Evolutionary conservation across 306 rosid species (phyloP).

Genomic region (Cicer arietinum): DNA sequence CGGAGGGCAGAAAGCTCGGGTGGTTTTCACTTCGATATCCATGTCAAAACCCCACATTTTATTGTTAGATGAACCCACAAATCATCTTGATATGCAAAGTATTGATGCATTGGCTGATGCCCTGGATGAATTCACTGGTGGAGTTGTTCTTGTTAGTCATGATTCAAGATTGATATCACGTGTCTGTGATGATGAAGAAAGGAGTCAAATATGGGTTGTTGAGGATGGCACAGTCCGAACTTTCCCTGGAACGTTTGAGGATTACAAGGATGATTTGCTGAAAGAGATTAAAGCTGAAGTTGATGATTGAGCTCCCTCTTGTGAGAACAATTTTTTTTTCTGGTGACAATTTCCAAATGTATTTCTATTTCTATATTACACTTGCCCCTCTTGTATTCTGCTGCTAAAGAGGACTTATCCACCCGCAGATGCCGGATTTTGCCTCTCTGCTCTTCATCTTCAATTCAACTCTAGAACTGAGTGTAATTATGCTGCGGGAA

Average conservation of each 20-base stretch:
- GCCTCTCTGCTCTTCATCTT: not conserved
- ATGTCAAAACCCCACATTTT: conserved; percentile 87
- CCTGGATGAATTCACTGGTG: conserved; percentile 71
- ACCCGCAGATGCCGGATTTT: conserved; percentile 32
- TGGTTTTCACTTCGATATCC: conserved; percentile 83
- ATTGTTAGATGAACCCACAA: conserved; percentile 79
- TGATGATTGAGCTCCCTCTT: conserved; percentile 30
- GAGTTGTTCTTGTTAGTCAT: conserved; percentile 80
- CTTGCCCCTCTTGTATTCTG: conserved; percentile 1
- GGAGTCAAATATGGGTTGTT: conserved; percentile 79
- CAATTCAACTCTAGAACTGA: conserved; percentile 25
- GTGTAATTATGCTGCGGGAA: conserved; percentile 43
- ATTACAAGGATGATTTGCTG: conserved; percentile 31
- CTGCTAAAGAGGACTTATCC: conserved; percentile 24
- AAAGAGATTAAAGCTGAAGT: conserved; percentile 37
- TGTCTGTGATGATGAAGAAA: conserved; percentile 77
- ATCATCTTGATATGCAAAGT: conserved; percentile 86
- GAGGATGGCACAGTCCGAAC: conserved; percentile 59
- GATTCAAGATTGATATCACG: conserved; percentile 78
- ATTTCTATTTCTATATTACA: conserved; percentile 5
- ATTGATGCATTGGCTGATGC: conserved; percentile 60
- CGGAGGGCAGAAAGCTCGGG: conserved; percentile 51
- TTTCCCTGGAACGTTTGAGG: conserved; percentile 35
- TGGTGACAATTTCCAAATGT: conserved; percentile 2
- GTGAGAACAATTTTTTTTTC: conserved; percentile 7